These are phyloP conservation scores for Waltiozyma sp. DNA, from an alignment of 1,139 yeast species.

Conservation along the genomic window DNA sequence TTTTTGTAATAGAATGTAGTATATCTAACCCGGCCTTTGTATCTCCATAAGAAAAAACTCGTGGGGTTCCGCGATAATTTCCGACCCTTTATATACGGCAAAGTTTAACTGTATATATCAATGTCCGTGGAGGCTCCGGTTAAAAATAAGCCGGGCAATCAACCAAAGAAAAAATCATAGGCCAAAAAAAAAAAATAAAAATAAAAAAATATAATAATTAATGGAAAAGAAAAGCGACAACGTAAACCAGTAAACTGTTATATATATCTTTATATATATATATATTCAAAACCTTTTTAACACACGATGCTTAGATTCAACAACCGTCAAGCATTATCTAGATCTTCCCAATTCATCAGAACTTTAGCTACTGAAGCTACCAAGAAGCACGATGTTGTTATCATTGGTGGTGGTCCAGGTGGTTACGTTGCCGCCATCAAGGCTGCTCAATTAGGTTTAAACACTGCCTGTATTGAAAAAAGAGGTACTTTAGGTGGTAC, in stretches of 20 bases:
- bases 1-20: too few relatives aligned
- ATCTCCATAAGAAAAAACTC: too few relatives aligned
- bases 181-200: neutral
- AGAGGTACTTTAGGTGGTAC: constrained; percentile 97
- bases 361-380: constrained; percentile 5
- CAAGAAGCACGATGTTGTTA: constrained; percentile 71
- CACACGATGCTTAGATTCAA: constrained; percentile 2
- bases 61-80: too few relatives aligned
- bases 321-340: constrained; percentile 1
- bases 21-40: too few relatives aligned
- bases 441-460: constrained; percentile 91
- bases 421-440: constrained; percentile 98
- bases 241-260: too few relatives aligned
- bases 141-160: neutral
- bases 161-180: too few relatives aligned
- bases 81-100: too few relatives aligned
- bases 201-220: too few relatives aligned
- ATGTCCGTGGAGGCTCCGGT: neutral
- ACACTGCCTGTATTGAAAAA: constrained; percentile 95
- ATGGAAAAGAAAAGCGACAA: too few relatives aligned
- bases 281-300: constrained; percentile 1
- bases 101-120: too few relatives aligned
- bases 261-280: neutral
- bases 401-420: constrained; percentile 99
- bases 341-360: constrained; percentile 5